These are phyloP conservation scores for Trametes cingulata DNA, from an alignment of 768 basidiomycete genomes.

Conservation along the genomic window DNA sequence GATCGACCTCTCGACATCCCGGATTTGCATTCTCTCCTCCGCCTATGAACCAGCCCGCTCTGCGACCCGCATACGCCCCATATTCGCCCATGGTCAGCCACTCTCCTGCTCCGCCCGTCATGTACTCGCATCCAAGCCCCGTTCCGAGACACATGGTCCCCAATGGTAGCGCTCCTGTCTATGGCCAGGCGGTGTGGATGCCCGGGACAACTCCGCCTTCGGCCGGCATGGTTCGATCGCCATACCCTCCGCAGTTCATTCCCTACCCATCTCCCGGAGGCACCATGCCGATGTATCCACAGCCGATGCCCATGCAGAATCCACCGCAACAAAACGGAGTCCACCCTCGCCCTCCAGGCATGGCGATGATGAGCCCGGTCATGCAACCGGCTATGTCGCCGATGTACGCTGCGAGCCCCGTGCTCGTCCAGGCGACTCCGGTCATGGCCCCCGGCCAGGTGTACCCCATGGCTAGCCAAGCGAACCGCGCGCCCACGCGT, in stretches of 20 bases:
- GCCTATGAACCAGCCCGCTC: slow-evolving; percentile 43
- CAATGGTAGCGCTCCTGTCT: slow-evolving; percentile 63
- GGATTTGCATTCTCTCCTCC: slow-evolving; percentile 31
- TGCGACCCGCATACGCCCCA: slow-evolving; percentile 57
- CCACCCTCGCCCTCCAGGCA: slow-evolving; percentile 28
- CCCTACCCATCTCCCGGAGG: slow-evolving; percentile 59
- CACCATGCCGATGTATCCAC: slow-evolving; percentile 51
- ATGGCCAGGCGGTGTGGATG: slow-evolving; percentile 69
- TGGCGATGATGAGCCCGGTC: slow-evolving; percentile 74
- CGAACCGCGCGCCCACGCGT: slow-evolving; percentile 43
- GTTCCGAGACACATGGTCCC: slow-evolving; percentile 60
- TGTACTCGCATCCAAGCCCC: slow-evolving; percentile 69
- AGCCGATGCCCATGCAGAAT: slow-evolving; percentile 46
- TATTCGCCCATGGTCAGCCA: slow-evolving; percentile 77
- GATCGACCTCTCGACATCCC: slow-evolving; percentile 19
- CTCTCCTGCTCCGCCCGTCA: slow-evolving; percentile 64
- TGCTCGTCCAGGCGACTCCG: slow-evolving; percentile 53
- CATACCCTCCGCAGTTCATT: slow-evolving; percentile 66
- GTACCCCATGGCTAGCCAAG: slow-evolving; percentile 29
- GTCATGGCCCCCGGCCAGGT: slow-evolving; percentile 37
- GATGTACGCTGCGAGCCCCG: slow-evolving; percentile 71
- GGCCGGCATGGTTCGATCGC: slow-evolving; percentile 59
- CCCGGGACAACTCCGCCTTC: slow-evolving; percentile 45
- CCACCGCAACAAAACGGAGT: slow-evolving; percentile 40
- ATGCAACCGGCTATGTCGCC: slow-evolving; percentile 53